A percentile compares a stretch with the other conserved stretches of the same genome.
These are phyloP conservation scores for Chaetoscypha palmicola DNA, from an alignment of 2,329 filamentous ascomycete species.

Conservation along the genomic window DNA sequence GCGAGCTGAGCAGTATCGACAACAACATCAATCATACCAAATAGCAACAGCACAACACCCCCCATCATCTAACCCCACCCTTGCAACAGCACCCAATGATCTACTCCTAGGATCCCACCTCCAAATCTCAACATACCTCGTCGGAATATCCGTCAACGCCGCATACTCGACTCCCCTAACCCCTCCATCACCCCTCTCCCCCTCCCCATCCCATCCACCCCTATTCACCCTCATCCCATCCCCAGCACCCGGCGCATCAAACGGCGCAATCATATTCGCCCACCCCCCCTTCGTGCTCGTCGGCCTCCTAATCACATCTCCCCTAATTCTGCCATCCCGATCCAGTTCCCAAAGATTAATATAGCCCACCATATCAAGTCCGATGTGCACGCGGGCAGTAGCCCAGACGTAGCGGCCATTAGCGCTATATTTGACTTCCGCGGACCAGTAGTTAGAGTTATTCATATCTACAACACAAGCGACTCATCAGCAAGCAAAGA, in stretches of 20 bases:
- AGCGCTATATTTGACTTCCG: constrained; percentile 3
- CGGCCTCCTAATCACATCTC: background rate
- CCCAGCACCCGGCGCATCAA: constrained; percentile 1
- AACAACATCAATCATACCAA: constrained; percentile 12
- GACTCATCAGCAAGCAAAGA: no score
- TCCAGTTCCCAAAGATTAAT: constrained; percentile 4
- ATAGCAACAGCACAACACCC: constrained; percentile 10
- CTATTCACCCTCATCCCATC: no score
- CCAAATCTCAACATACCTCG: constrained; percentile 20
- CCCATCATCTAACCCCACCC: constrained; percentile 9
- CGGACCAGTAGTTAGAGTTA: constrained; percentile 8
- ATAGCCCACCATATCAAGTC: background rate
- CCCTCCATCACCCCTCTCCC: background rate
- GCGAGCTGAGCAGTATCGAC: no score
- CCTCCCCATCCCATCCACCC: background rate
- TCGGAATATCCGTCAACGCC: constrained; percentile 14
- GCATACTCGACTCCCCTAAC: constrained; percentile 2
- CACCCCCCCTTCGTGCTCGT: constrained; percentile 6
- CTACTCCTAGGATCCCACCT: background rate
- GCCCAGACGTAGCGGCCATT: constrained; percentile 7
- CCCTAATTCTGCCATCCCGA: background rate
- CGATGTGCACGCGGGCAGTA: constrained; percentile 1
- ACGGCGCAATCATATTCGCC: constrained; percentile 3
- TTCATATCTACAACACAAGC: background rate
- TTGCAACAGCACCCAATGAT: background rate